phyloP scores from a whole-genome alignment of 306 rosid genomes.

The Senna tora region DNA sequence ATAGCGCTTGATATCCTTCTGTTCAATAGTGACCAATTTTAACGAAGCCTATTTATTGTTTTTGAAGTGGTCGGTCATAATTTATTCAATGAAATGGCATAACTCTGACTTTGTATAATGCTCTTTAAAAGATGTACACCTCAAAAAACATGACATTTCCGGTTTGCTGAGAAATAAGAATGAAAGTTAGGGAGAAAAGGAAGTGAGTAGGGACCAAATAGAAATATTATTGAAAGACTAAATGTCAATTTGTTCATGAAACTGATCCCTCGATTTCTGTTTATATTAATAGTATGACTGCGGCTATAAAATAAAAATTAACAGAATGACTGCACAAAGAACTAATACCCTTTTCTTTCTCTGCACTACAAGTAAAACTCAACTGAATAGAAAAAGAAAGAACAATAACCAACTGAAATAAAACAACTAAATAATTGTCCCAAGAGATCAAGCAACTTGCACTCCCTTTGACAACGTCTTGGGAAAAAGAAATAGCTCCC shows the following conservation, averaged over 20 bases:
- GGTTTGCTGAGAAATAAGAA: neutral
- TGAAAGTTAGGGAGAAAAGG: neutral
- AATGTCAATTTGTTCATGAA: neutral
- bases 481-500: neutral
- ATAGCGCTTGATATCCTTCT: neutral
- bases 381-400: neutral
- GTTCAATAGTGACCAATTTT: neutral
- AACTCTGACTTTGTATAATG: neutral
- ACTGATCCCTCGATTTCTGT: neutral
- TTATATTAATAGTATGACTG: neutral
- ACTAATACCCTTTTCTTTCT: neutral
- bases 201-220: neutral
- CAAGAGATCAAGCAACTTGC: neutral
- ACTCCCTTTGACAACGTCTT: neutral
- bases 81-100: neutral
- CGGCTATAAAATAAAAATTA: too few species aligned
- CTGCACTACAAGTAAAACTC: neutral
- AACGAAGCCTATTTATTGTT: neutral
- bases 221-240: neutral
- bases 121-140: neutral
- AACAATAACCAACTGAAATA: neutral
- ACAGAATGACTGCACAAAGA: too few species aligned
- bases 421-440: neutral
- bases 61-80: neutral
- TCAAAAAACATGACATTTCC: neutral